Evolutionary conservation across 148 eudicot species (phyloP), one percentile per base, ranked within the genome.

Genomic region (Nepenthes gracilis): DNA sequence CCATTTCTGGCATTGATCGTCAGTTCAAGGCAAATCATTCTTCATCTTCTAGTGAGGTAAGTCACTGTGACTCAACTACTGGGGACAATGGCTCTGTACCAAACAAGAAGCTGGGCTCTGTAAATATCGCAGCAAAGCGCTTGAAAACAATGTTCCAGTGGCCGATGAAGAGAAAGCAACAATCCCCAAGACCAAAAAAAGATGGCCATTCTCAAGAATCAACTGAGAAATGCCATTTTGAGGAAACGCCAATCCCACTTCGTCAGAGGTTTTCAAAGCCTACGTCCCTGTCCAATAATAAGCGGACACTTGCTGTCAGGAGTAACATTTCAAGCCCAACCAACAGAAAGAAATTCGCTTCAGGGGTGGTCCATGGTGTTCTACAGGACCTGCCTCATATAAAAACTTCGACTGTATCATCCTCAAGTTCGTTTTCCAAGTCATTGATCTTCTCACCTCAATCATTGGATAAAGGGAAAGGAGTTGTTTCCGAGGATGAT

Each of bases 301-400:
- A 88, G 68, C 70, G 98, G 40, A 74, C 90, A 34, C 81, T 88
- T 37, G 83, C 88, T 3, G 86, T 69, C 0, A 75, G 98, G 58
- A 92, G 98, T 67, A 84, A 82, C 65, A 62, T 77, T 45, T 87
- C 94, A 0, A 93, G 98, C 59, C 98, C 98, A 35, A 74, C 67
- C 3, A 81, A 87, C 43, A 79, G 89, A 48, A 93, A 93, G 78
- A 92, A 70, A 51, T 59, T 83, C 14, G 97, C 96, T 48, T 78
- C 87, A 1, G 95, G 88, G 12, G 35, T 81, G 3, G 71, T 70
- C 14, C 74, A 82, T 3, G 89, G 85, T 54, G 81, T 74, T 15
- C 61, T 77, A 77, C 85, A 82, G 66, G 83, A 80, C 33, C 62
- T 78, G 67, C 82, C 94, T 35, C 61, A 68, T 2, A 51, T 62